Percentiles rank a stretch among this genome's conserved stretches.
phyloP scores from a whole-genome alignment of 1,284 basidiomycete species.

The Cutaneotrichosporon cavernicola region DNA sequence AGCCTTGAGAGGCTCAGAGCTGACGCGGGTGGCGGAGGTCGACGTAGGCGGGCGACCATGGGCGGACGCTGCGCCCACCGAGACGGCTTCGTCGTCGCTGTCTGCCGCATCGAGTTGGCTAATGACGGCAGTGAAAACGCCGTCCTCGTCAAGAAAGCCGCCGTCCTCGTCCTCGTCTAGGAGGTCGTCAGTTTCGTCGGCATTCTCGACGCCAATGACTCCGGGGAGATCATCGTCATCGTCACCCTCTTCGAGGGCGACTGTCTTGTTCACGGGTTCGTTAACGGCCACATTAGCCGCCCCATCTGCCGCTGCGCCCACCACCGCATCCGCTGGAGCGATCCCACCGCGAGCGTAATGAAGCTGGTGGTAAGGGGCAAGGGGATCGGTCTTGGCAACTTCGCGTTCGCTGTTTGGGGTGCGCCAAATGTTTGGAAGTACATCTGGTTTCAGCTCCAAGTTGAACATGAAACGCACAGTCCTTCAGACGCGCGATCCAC shows the following conservation, averaged over 20 bases:
- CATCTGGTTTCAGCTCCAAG: slow-evolving; percentile 23
- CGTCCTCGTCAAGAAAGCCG: background rate
- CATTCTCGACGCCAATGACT: background rate
- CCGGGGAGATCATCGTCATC: slow-evolving; percentile 7
- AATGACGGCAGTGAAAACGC: no score
- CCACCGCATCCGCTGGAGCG: no score
- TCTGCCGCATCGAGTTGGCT: no score
- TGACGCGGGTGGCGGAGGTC: no score
- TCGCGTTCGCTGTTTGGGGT: slow-evolving; percentile 15
- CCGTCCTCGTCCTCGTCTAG: background rate
- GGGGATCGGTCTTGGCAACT: slow-evolving; percentile 8
- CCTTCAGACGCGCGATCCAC: slow-evolving; percentile 45
- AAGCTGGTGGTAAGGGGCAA: slow-evolving; percentile 8
- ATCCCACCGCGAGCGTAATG: no score
- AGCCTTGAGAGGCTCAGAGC: no score
- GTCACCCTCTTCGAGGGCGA: background rate
- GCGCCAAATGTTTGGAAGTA: slow-evolving; percentile 34
- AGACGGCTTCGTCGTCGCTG: no score
- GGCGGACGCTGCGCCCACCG: no score
- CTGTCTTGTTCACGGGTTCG: background rate
- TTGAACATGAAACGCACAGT: slow-evolving; percentile 33
- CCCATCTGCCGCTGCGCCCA: no score
- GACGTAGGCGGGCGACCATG: no score
- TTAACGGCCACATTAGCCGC: background rate
- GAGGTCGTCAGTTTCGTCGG: slow-evolving; percentile 5